phyloP scores from a whole-genome alignment of 2,329 filamentous ascomycete genomes.

The Juglanconis juglandina region DNA sequence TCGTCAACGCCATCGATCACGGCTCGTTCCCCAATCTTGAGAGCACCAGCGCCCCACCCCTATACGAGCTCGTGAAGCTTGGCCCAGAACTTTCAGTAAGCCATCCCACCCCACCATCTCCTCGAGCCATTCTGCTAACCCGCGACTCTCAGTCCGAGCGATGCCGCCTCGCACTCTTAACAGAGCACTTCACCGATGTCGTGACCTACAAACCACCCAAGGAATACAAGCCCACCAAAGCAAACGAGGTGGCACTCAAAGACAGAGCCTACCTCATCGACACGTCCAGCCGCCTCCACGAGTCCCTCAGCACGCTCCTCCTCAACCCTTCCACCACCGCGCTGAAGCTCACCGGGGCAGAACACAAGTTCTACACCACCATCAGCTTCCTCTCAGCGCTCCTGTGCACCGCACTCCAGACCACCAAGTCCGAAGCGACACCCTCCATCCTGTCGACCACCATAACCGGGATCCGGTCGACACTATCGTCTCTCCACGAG shows the following conservation, averaged over 20 bases:
- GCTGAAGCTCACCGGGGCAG: conserved; percentile 36
- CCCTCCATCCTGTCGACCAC: conserved; percentile 20
- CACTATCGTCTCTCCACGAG: not conserved
- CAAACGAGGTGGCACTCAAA: conserved; percentile 32
- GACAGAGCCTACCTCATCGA: conserved; percentile 45
- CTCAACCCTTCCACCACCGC: conserved; percentile 26
- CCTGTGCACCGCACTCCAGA: conserved; percentile 22
- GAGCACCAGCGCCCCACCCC: conserved; percentile 32
- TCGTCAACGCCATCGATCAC: conserved; percentile 49
- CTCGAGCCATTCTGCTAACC: not conserved
- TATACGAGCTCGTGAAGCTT: conserved; percentile 44
- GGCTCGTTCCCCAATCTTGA: conserved; percentile 49
- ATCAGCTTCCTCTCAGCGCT: conserved; percentile 37
- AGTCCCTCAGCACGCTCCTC: conserved; percentile 40
- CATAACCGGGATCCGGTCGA: conserved; percentile 8
- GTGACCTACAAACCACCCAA: conserved; percentile 46
- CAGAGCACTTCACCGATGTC: conserved; percentile 51
- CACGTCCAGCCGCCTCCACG: conserved; percentile 38
- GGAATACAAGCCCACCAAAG: conserved; percentile 46
- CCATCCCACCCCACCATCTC: not conserved
- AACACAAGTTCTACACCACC: conserved; percentile 42
- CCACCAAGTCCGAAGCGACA: conserved; percentile 2
- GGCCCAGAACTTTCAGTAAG: conserved; percentile 51
- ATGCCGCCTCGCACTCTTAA: conserved; percentile 44
- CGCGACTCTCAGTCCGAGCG: conserved; percentile 40